Base-by-base conservation (phyloP, 768 basidiomycete species). In the Phallus indusiatus region DNA sequence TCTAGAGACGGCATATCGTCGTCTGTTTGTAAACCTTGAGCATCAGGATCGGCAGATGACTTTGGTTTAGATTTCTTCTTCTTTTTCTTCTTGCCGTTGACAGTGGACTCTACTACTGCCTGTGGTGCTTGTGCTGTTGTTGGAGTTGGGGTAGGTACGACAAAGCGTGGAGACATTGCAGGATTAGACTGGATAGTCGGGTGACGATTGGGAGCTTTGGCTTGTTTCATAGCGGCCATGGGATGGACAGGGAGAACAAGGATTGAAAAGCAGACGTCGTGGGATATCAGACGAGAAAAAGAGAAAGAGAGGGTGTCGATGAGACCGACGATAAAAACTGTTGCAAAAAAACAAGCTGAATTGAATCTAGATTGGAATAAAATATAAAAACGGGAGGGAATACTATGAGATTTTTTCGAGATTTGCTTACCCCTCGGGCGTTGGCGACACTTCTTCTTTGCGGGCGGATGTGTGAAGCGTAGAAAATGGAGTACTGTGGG, bases 21-120 rank as follows among this genome's bases (percentile, higher is more conserved):
- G 14, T 67, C 68, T 47, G 54, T 66, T 8, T 69, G 67, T 18
- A 58, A 57, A 18, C 55, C 62, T 55, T 66, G 59, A 48, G 60
- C 57, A 5, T 54, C 49, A 37, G 24, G 47, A 28, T 63, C 55
- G 24, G 63, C 67, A 21, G 60, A 47, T n/a, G 59, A 47, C 64
- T 68, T 69, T 21, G 72, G 74, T 62, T 78, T 78, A 5, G 69
- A 70, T 62, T 76, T 77, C 65, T 71, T 76, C 72, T 78, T 79
- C 69, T 76, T 78, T 60, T 67, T 67, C 54, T 71, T 73, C 75
- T 73, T 78, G 42, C 66, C 65, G 42, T 66, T 68, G 42, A 60
- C 55, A 12, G 34, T 53, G 18, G 64, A 42, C 17, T 62, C 56
- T 28, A n/a, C n/a, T n/a, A n/a, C n/a, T n/a, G n/a, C n/a, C n/a